phyloP scores from a whole-genome alignment of 2,329 filamentous ascomycete genomes.

The Elsinoe fawcettii region DNA sequence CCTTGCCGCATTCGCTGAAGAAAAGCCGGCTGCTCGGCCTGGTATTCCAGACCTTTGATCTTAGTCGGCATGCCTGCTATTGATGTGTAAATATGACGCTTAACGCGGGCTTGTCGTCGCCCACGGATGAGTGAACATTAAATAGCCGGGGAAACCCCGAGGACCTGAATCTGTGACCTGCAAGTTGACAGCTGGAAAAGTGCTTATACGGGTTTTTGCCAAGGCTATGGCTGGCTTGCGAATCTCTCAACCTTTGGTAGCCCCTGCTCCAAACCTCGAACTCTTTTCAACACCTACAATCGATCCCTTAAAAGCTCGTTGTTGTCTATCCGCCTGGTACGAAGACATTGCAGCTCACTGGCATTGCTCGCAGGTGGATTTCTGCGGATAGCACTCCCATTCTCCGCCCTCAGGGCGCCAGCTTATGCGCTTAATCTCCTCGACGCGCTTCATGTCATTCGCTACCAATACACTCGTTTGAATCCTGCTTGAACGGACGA shows the following conservation, averaged over 20 bases:
- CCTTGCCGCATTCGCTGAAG: slow-evolving; percentile 43
- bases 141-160: slow-evolving; percentile 3
- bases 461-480: slow-evolving; percentile 14
- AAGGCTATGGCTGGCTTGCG: neutral
- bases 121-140: slow-evolving; percentile 19
- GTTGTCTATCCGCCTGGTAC: neutral
- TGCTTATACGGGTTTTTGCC: neutral
- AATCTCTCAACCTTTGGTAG: slow-evolving; percentile 2
- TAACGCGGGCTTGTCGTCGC: too few species aligned
- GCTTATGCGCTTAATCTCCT: slow-evolving; percentile 13
- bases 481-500: neutral
- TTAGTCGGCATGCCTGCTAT: slow-evolving; percentile 34
- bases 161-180: neutral
- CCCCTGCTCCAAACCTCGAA: slow-evolving; percentile 10
- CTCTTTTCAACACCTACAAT: neutral
- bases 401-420: slow-evolving; percentile 2
- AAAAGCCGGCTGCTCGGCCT: slow-evolving; percentile 44
- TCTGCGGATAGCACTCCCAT: neutral
- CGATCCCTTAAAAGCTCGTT: neutral
- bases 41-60: slow-evolving; percentile 61
- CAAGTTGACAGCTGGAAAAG: slow-evolving; percentile 7
- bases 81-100: too few species aligned
- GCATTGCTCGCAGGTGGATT: neutral
- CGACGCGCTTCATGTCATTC: slow-evolving; percentile 12
- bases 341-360: neutral